Conservation (phyloP, 768 basidiomycete species). For the Mycena alexandri region DNA sequence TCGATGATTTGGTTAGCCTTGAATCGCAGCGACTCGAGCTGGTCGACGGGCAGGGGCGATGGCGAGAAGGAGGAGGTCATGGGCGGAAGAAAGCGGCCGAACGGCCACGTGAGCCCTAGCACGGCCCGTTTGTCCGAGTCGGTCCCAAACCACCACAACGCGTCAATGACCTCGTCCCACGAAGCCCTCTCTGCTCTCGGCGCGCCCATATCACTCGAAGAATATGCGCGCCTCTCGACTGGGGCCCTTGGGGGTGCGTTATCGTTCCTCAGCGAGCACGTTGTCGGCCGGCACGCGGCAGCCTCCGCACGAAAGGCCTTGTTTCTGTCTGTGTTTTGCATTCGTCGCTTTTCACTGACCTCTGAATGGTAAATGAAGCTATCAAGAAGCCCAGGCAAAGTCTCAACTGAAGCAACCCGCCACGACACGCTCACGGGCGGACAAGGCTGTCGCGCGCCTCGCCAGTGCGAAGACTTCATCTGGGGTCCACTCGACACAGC, state of each 20-base stretch:
- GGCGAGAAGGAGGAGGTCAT: slow-evolving; percentile 25
- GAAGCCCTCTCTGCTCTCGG: slow-evolving; percentile 27
- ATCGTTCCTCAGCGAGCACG: slow-evolving; percentile 34
- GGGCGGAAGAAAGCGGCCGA: not conserved
- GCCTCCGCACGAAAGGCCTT: slow-evolving; percentile 16
- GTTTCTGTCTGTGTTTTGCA: not conserved
- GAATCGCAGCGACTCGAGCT: slow-evolving; percentile 83
- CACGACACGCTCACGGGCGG: slow-evolving; percentile 29
- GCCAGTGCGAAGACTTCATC: slow-evolving; percentile 25
- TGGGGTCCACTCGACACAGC: slow-evolving; percentile 15
- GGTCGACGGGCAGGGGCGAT: slow-evolving; percentile 67
- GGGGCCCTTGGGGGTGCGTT: slow-evolving; percentile 34
- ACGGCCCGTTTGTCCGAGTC: too few relatives aligned
- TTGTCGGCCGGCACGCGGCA: slow-evolving; percentile 30
- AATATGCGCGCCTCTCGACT: slow-evolving; percentile 31
- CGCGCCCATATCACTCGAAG: slow-evolving; percentile 34
- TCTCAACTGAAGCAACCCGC: slow-evolving; percentile 32
- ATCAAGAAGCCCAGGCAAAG: slow-evolving; percentile 17
- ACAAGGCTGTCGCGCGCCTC: slow-evolving; percentile 32
- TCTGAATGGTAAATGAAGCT: slow-evolving; percentile 4
- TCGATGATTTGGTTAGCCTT: slow-evolving; percentile 86
- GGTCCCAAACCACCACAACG: not conserved
- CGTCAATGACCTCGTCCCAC: slow-evolving; percentile 19
- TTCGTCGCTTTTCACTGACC: not conserved
- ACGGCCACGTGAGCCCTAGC: slow-evolving; percentile 11